These are phyloP conservation scores for Tetratostichococcus sp. DNA, from an alignment of 139 green algal genomes.

Conservation along the genomic window DNA sequence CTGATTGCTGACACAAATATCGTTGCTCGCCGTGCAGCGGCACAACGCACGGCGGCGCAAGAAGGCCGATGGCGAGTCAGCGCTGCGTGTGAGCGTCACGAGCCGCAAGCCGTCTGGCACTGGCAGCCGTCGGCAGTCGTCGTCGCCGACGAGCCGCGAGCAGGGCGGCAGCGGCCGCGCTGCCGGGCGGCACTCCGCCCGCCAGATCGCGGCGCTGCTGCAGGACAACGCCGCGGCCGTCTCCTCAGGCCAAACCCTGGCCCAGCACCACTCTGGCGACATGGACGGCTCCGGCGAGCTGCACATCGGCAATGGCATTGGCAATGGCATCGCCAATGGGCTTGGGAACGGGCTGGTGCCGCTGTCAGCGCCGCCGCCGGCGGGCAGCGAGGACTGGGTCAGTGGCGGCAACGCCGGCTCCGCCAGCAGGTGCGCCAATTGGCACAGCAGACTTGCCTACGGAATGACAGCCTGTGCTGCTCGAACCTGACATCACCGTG, in stretches of 20 bases:
- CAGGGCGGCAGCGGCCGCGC: too few relatives aligned
- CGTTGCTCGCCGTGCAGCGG: conserved; percentile 34
- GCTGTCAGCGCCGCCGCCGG: not conserved
- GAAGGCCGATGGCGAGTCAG: conserved; percentile 6
- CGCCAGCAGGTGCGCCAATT: not conserved
- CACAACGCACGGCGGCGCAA: conserved; percentile 59
- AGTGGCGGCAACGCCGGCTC: not conserved
- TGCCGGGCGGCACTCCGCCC: not conserved
- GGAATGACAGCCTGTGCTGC: too few relatives aligned
- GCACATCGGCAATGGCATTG: not conserved
- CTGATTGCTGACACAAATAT: too few relatives aligned
- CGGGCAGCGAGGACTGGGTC: not conserved
- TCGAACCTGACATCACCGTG: too few relatives aligned
- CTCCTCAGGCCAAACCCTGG: too few relatives aligned
- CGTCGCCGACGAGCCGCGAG: not conserved
- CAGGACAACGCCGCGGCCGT: not conserved
- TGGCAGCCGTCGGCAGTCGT: not conserved
- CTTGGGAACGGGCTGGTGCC: too few relatives aligned
- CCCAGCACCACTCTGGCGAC: too few relatives aligned
- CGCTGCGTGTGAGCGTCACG: not conserved
- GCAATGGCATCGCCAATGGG: too few relatives aligned
- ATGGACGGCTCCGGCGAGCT: not conserved
- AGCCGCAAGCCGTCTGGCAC: not conserved
- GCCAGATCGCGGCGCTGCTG: not conserved
- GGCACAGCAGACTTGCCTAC: not conserved